Evolutionary conservation across 257 asterid species (phyloP).

Genomic region (Mentha longifolia): DNA sequence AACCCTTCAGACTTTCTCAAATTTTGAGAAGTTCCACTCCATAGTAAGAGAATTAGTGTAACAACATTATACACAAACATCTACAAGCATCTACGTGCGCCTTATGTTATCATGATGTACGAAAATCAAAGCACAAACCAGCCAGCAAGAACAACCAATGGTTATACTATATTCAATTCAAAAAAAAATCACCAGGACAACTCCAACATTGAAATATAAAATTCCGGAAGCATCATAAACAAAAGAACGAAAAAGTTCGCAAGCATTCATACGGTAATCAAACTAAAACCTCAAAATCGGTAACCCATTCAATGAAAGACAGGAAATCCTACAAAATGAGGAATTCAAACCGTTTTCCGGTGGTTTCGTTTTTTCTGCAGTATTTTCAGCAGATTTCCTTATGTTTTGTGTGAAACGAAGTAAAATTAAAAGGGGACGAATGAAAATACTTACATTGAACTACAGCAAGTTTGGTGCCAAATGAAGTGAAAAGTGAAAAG

Average conservation of each 20-base stretch:
- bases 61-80: background rate
- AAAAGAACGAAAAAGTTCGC: background rate
- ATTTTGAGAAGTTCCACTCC: background rate
- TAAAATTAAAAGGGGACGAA: no score
- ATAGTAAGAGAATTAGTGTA: background rate
- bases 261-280: background rate
- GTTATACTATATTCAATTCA: background rate
- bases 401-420: no score
- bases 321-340: no score
- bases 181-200: background rate
- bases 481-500: no score
- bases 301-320: no score
- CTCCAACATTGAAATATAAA: background rate
- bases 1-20: background rate
- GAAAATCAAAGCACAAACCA: slow-evolving; percentile 12
- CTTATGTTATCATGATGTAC: background rate
- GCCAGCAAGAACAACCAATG: background rate
- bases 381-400: no score
- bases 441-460: no score
- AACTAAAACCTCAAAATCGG: no score
- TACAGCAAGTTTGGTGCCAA: no score
- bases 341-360: no score
- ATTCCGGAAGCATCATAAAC: background rate
- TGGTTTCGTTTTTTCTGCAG: no score
- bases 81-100: background rate